Evolutionary conservation across 2,329 filamentous ascomycete species (phyloP), one percentile per base, ranked within the genome.

Genomic region (Raffaelea arxii): DNA sequence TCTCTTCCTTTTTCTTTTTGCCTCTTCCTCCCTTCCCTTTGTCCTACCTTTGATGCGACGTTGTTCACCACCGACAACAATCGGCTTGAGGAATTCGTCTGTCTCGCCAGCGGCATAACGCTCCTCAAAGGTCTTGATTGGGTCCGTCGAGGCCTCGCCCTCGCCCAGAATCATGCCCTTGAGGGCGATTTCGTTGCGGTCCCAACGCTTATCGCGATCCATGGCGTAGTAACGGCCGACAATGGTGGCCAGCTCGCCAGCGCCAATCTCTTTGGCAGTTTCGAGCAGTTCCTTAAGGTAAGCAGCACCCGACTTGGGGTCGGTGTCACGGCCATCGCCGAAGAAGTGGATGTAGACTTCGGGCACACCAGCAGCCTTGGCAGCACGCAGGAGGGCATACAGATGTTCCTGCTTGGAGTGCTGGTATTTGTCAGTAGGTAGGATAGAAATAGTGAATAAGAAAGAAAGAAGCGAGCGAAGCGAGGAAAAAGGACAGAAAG

Each of bases 191-290:
- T 96, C 87, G 55, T 95, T 75, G 62, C 92, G 80, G 62, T 98
- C 92, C 92, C 92, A 98, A 65, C 92, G 82, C 87, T 97, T 97
- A 67, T 98, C 92, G 57, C 92, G 90, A 74, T 98, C 92, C 92
- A 98, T 98, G 68, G 89, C 88, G 67, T 86, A 98, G 81, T 97
- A 98, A 57, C 91, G 82, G 50, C 92, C 92, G 50, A 97, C 91
- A 41, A 97, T 78, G 32, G 92, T 96, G 25, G 87, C 91, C 54
- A 98, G 78, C 67, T 96, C 77, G 55, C 91, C 92, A 53, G 84
- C 68, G 39, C 88, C 90, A 55, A 94, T 77, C 65, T 97, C 87
- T 68, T 92, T 81, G 54, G 78, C 79, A 57, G 82, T 85, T 49
- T 85, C 80, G 50, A 96, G 67, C 30, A 98, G 76, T 63, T 90